Percentiles rank a stretch among this genome's conserved stretches.
Conservation (phyloP, 2,329 filamentous ascomycete species). For the Fusarium metavorans region DNA sequence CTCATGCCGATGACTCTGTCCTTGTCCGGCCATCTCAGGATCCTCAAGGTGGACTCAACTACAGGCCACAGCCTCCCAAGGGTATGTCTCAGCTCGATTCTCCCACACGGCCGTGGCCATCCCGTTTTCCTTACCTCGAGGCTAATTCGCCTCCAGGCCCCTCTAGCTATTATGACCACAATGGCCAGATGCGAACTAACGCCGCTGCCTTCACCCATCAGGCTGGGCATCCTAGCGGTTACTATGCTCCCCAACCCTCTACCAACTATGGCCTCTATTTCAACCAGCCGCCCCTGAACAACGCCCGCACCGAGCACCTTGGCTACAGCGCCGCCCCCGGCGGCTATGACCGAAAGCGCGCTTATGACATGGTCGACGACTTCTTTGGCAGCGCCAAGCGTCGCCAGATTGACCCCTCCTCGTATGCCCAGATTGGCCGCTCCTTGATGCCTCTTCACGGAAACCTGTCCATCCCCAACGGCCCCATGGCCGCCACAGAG, state of each 20-base stretch:
- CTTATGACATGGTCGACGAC: conserved; percentile 90
- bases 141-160: conserved; percentile 62
- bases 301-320: conserved; percentile 70
- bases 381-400: conserved; percentile 96
- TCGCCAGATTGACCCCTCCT: conserved; percentile 86
- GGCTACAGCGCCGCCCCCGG: conserved; percentile 65
- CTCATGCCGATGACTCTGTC: conserved; percentile 94
- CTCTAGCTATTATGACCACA: conserved; percentile 74
- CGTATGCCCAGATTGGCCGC: conserved; percentile 92
- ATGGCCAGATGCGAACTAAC: conserved; percentile 71
- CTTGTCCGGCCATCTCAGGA: conserved; percentile 67
- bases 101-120: conserved; percentile 18
- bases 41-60: conserved; percentile 64
- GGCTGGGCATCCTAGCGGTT: conserved; percentile 63
- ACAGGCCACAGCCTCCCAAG: conserved; percentile 66
- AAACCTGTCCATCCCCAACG: conserved; percentile 71
- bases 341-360: conserved; percentile 82
- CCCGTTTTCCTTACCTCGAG: conserved; percentile 48
- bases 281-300: conserved; percentile 70
- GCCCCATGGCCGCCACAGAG: conserved; percentile 57
- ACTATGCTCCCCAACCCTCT: conserved; percentile 68
- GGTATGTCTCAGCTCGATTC: conserved; percentile 55
- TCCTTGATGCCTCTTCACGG: conserved; percentile 85
- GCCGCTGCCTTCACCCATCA: conserved; percentile 68
- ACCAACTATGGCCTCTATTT: conserved; percentile 83